These are phyloP conservation scores for Euphorbia lathyris DNA, from an alignment of 345 rosid species.

Conservation along the genomic window DNA sequence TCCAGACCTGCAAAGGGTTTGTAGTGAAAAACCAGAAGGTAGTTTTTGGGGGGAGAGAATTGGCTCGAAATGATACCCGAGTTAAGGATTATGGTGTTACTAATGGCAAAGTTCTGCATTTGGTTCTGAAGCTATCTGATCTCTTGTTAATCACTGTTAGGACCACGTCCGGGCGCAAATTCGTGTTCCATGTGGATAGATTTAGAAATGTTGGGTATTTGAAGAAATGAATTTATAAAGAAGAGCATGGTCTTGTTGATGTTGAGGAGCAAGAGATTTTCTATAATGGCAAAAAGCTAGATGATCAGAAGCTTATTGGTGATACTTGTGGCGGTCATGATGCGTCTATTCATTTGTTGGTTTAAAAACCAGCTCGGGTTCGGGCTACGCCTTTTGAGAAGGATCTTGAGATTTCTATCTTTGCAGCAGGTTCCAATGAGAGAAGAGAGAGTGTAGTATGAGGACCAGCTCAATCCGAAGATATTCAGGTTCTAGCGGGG, in stretches of 20 bases:
- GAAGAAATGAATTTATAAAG: constrained; percentile 60
- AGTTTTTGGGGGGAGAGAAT: constrained; percentile 75
- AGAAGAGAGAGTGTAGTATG: constrained; percentile 17
- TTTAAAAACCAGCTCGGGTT: constrained; percentile 63
- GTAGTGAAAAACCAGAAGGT: constrained; percentile 79
- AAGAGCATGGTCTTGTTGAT: constrained; percentile 60
- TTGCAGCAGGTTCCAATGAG: constrained; percentile 36
- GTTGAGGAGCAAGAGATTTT: constrained; percentile 68
- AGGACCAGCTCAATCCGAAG: constrained; percentile 26
- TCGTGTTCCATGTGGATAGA: constrained; percentile 73
- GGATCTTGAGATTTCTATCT: constrained; percentile 49
- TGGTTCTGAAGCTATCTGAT: constrained; percentile 77
- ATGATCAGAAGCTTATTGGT: constrained; percentile 50
- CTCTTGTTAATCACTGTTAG: constrained; percentile 60
- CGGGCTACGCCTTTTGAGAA: constrained; percentile 56
- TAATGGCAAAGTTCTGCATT: constrained; percentile 72
- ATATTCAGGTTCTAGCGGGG: constrained; percentile 27
- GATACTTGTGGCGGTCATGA: constrained; percentile 49
- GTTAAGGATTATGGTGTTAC: constrained; percentile 74
- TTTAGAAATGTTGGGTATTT: constrained; percentile 56
- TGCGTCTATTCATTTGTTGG: constrained; percentile 71
- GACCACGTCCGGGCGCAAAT: constrained; percentile 61
- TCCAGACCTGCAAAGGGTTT: constrained; percentile 76
- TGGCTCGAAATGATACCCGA: constrained; percentile 61
- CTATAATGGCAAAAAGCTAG: constrained; percentile 68